Evolutionary conservation across 1,139 yeast species (phyloP).

Genomic region (Diutina rugosa): DNA sequence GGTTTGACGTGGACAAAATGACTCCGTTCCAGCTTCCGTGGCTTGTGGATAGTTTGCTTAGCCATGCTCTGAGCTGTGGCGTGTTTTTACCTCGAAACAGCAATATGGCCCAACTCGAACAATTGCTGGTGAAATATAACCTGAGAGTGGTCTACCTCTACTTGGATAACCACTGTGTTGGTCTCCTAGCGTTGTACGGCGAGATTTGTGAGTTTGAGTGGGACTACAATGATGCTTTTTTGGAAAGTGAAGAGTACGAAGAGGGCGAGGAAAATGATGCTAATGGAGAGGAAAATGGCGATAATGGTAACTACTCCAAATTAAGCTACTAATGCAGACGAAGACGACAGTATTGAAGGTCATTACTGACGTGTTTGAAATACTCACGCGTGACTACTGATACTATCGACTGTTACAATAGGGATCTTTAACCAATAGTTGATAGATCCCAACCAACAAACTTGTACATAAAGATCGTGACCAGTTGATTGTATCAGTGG

Average conservation of each 20-base stretch:
- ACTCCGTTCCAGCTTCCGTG: slow-evolving; percentile 39
- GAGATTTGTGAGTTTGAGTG: background rate
- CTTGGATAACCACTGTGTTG: slow-evolving; percentile 33
- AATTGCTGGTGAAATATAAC: background rate
- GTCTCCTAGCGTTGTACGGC: slow-evolving; percentile 27
- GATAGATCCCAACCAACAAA: no score
- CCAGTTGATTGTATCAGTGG: no score
- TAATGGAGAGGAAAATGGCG: background rate
- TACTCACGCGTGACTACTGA: no score
- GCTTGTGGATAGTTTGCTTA: slow-evolving; percentile 27
- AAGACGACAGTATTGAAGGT: no score
- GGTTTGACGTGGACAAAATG: slow-evolving; percentile 13
- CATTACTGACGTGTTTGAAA: no score
- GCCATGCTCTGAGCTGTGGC: slow-evolving; percentile 40
- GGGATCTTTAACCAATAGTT: no score
- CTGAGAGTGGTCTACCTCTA: slow-evolving; percentile 33
- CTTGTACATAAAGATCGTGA: no score
- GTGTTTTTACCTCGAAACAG: slow-evolving; percentile 70
- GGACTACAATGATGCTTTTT: background rate
- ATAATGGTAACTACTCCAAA: background rate
- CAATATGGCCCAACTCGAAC: slow-evolving; percentile 37
- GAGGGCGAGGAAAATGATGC: background rate
- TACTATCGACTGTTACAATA: no score
- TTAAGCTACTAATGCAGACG: no score
- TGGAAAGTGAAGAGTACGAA: background rate